Evolutionary conservation across 2,329 filamentous ascomycete species (phyloP).

Genomic region (Zymoseptoria tritici): DNA sequence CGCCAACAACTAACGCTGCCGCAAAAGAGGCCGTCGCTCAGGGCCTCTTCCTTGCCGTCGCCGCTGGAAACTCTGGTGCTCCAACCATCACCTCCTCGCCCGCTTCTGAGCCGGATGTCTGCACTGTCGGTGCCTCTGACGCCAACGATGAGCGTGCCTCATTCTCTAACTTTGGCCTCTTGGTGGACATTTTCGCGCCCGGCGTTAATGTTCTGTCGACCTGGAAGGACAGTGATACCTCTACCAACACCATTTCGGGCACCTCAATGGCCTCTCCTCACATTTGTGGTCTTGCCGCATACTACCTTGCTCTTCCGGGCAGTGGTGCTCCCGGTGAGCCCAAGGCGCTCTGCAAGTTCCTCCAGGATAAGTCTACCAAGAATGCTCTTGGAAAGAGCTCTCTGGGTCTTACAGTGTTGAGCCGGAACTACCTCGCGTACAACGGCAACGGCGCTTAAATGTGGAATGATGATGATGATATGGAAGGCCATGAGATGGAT

Average conservation of each 20-base stretch:
- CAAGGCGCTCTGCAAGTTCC: constrained; percentile 37
- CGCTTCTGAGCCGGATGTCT: constrained; percentile 26
- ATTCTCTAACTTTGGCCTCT: constrained; percentile 36
- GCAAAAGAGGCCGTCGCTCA: constrained; percentile 30
- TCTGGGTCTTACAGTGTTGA: constrained; percentile 25
- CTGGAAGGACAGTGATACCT: constrained; percentile 39
- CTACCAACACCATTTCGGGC: constrained; percentile 45
- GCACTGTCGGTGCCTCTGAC: constrained; percentile 33
- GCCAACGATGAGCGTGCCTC: constrained; percentile 27
- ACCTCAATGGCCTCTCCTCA: constrained; percentile 63
- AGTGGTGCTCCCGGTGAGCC: constrained; percentile 33
- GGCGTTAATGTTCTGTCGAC: constrained; percentile 42
- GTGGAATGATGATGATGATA: background rate
- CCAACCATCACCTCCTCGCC: constrained; percentile 29
- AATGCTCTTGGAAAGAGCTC: constrained; percentile 28
- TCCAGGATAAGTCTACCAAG: constrained; percentile 38
- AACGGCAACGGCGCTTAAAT: constrained; percentile 37
- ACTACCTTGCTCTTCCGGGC: constrained; percentile 52
- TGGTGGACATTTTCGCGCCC: constrained; percentile 39
- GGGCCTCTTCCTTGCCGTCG: constrained; percentile 36
- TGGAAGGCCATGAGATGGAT: background rate
- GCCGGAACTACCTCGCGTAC: constrained; percentile 49
- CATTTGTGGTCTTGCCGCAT: constrained; percentile 60
- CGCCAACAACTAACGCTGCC: constrained; percentile 33
- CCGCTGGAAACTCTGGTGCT: constrained; percentile 32